Conservation (phyloP, 345 rosid genomes). For the Arabis alpina region DNA sequence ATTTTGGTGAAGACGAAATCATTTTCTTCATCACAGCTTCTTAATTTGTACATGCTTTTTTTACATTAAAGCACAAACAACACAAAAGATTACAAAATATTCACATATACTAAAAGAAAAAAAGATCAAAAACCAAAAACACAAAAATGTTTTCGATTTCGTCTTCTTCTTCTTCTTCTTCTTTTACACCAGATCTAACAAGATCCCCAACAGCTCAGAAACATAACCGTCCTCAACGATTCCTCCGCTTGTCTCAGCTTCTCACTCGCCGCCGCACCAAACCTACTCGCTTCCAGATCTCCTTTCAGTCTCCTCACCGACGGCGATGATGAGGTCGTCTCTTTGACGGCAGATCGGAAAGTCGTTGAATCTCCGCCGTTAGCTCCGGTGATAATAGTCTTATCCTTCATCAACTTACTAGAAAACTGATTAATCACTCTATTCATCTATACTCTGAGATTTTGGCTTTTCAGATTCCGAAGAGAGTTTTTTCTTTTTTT, state of each 20-base stretch:
- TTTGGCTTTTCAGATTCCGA: slow-evolving; percentile 23
- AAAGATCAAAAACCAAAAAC: neutral
- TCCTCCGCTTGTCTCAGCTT: slow-evolving; percentile 69
- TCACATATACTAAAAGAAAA: neutral
- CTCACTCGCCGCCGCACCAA: slow-evolving; percentile 47
- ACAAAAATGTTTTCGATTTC: neutral
- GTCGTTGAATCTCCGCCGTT: slow-evolving; percentile 44
- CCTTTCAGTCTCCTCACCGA: slow-evolving; percentile 51
- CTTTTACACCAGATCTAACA: slow-evolving; percentile 34
- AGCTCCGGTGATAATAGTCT: slow-evolving; percentile 46
- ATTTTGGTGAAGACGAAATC: neutral
- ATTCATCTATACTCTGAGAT: slow-evolving; percentile 21
- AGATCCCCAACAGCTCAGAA: slow-evolving; percentile 88
- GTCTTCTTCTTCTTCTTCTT: neutral
- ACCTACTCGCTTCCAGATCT: slow-evolving; percentile 48
- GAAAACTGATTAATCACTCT: slow-evolving; percentile 47
- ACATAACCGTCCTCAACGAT: slow-evolving; percentile 79
- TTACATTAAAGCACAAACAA: neutral
- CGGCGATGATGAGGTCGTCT: slow-evolving; percentile 34
- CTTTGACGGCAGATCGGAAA: slow-evolving; percentile 49
- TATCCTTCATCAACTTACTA: slow-evolving; percentile 58
- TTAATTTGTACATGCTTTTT: slow-evolving; percentile 14
- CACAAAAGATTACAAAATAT: slow-evolving; percentile 3
- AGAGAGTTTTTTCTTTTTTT: neutral
- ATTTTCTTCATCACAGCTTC: neutral